phyloP scores from a whole-genome alignment of 345 rosid species.

The Boechera retrofracta region DNA sequence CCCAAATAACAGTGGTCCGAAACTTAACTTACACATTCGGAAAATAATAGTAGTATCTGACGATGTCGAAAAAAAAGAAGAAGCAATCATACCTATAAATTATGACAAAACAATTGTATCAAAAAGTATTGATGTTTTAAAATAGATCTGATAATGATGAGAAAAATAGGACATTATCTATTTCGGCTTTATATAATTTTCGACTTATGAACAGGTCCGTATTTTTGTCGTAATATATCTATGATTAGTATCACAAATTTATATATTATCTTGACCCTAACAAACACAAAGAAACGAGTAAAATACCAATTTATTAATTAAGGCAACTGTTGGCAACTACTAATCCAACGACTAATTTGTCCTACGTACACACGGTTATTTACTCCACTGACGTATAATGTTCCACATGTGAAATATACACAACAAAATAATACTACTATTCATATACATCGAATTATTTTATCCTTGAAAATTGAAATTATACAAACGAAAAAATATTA shows the following conservation, averaged over 20 bases:
- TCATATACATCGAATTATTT: constrained; percentile 22
- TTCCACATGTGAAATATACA: constrained; percentile 29
- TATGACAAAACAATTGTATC: constrained; percentile 1
- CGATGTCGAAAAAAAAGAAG: constrained; percentile 27
- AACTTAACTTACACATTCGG: constrained; percentile 11
- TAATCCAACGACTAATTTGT: constrained; percentile 46
- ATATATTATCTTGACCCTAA: constrained; percentile 38
- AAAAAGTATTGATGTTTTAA: not conserved
- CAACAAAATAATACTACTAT: constrained; percentile 7
- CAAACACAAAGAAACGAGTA: constrained; percentile 15
- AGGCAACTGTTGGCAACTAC: constrained; percentile 43
- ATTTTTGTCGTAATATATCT: constrained; percentile 35
- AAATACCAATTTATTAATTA: constrained; percentile 24
- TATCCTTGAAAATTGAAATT: constrained; percentile 44
- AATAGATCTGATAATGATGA: constrained; percentile 15
- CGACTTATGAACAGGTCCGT: constrained; percentile 13
- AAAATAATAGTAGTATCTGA: not conserved
- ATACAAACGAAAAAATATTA: constrained; percentile 18
- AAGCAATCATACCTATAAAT: constrained; percentile 13
- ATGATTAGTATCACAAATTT: constrained; percentile 30
- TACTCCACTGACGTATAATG: not conserved
- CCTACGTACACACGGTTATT: constrained; percentile 26
- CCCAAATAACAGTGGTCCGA: constrained; percentile 11
- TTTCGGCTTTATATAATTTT: constrained; percentile 17
- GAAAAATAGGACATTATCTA: constrained; percentile 11